Conservation (phyloP, 2,329 filamentous ascomycete genomes). For the Septoria petroselini region DNA sequence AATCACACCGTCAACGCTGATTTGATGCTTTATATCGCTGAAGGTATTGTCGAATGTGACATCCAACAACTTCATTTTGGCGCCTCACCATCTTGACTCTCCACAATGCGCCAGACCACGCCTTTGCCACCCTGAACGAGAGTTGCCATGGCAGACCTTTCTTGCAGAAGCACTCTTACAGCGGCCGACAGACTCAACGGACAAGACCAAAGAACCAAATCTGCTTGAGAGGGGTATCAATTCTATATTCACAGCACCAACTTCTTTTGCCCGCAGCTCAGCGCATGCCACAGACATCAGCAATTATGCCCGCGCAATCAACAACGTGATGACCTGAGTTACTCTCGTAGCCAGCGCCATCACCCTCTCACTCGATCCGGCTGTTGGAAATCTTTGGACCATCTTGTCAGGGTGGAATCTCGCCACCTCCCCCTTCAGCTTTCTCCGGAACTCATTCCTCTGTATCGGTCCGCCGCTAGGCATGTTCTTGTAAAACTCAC, state of each 20-base stretch:
- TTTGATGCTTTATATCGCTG: too few relatives aligned
- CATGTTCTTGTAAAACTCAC: constrained; percentile 12
- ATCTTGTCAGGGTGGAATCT: constrained; percentile 11
- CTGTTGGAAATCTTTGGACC: constrained; percentile 1
- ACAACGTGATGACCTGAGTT: constrained; percentile 8
- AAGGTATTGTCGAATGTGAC: too few relatives aligned
- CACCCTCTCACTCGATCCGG: neutral
- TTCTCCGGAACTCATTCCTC: neutral
- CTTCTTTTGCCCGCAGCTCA: neutral
- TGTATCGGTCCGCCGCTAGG: neutral
- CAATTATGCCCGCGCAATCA: constrained; percentile 6
- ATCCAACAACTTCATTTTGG: too few relatives aligned
- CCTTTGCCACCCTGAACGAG: too few relatives aligned
- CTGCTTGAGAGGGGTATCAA: neutral
- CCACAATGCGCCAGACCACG: too few relatives aligned
- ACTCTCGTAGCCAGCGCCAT: constrained; percentile 7
- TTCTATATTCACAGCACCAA: neutral
- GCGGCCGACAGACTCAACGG: too few relatives aligned
- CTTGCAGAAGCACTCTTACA: too few relatives aligned
- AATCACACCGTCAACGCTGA: too few relatives aligned
- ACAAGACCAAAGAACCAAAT: too few relatives aligned
- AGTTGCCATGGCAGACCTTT: too few relatives aligned
- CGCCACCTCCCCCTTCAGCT: constrained; percentile 7
- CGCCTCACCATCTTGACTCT: too few relatives aligned
- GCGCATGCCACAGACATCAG: neutral